Percentiles rank a stretch among this genome's conserved stretches.
These are phyloP conservation scores for Serendipita sp. DNA, from an alignment of 768 basidiomycete genomes.

Conservation along the genomic window DNA sequence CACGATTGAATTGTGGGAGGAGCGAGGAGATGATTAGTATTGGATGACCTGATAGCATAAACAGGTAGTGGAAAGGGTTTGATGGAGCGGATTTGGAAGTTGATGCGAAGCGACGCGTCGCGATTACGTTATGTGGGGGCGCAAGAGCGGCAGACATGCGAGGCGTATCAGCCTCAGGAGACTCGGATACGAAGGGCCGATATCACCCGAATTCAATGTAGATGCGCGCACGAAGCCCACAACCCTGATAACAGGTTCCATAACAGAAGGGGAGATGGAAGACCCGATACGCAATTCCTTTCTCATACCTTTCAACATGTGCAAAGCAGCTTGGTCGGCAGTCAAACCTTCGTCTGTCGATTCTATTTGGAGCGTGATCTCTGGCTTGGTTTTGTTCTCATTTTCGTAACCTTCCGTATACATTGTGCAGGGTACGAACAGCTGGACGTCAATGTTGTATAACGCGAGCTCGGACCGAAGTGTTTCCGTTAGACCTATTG, in stretches of 20 bases:
- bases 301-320: conserved; percentile 43
- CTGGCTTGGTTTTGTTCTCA: conserved; percentile 66
- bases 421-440: conserved; percentile 75
- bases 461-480: conserved; percentile 65
- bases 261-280: not conserved
- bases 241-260: not conserved
- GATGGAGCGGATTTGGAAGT: not conserved
- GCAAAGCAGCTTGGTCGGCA: conserved; percentile 45
- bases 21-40: not conserved
- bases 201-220: no score
- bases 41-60: not conserved
- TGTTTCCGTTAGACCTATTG: conserved; percentile 63
- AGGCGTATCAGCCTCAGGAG: not conserved
- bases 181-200: not conserved
- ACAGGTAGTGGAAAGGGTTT: not conserved
- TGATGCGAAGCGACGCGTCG: not conserved
- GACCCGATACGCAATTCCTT: not conserved
- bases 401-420: conserved; percentile 56
- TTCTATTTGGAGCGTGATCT: conserved; percentile 61
- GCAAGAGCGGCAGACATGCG: not conserved
- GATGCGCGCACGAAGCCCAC: no score
- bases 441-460: conserved; percentile 63
- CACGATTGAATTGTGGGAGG: not conserved
- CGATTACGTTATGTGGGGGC: not conserved
- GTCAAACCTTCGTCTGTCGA: conserved; percentile 48